Percentiles rank a stretch among this genome's conserved stretches.
Conservation (phyloP, 2,329 filamentous ascomycete species). For the Colletotrichum sp. region DNA sequence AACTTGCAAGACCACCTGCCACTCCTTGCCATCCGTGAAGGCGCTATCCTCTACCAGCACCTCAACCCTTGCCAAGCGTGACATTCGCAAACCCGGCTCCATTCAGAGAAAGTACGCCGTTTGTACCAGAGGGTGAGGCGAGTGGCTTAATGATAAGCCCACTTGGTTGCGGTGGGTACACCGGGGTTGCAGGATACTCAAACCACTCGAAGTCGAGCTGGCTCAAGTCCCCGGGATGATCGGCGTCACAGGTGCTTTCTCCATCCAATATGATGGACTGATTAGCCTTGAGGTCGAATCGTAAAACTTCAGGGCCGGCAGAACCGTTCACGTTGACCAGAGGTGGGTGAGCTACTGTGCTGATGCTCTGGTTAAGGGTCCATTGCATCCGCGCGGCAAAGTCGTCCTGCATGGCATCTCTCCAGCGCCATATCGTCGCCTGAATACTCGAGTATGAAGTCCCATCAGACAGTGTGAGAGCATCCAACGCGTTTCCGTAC, state of each 20-base stretch:
- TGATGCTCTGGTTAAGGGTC: slow-evolving; percentile 29
- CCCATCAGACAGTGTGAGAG: background rate
- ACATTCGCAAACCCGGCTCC: background rate
- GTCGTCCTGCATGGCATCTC: slow-evolving; percentile 42
- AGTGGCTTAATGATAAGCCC: background rate
- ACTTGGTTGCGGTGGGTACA: background rate
- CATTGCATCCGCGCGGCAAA: slow-evolving; percentile 46
- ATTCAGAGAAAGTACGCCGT: background rate
- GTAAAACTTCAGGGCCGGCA: background rate
- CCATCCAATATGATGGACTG: background rate
- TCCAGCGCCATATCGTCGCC: slow-evolving; percentile 47
- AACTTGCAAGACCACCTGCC: background rate
- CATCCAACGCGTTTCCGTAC: background rate
- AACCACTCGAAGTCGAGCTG: background rate
- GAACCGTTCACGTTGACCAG: slow-evolving; percentile 44
- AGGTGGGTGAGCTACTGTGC: slow-evolving; percentile 48
- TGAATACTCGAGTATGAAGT: slow-evolving; percentile 22
- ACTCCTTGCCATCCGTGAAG: background rate
- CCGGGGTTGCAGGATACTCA: background rate
- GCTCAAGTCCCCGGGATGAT: background rate
- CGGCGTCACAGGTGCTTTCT: background rate
- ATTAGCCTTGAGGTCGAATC: background rate
- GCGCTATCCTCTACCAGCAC: background rate
- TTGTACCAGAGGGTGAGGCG: background rate
- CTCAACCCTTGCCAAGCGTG: background rate